phyloP scores from a whole-genome alignment of 192 early-diverging fungal species.

The Powellomyces hirtus region DNA sequence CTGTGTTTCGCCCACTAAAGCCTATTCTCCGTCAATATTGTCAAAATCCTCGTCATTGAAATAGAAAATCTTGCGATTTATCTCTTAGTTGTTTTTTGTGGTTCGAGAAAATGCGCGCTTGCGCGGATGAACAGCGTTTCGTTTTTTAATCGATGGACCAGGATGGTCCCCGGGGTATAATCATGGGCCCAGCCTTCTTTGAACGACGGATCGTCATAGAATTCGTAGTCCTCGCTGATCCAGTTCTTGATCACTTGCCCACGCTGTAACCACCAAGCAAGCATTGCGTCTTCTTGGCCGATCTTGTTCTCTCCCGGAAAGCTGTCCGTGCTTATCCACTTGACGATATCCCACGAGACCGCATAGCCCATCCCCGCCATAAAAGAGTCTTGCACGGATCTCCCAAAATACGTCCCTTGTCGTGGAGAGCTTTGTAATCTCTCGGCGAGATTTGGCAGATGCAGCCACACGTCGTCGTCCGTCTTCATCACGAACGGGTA shows the following conservation, averaged over 20 bases:
- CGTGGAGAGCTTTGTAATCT: conserved; percentile 1
- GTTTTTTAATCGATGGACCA: conserved; percentile 27
- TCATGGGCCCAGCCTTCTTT: conserved; percentile 21
- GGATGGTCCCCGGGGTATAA: conserved; percentile 25
- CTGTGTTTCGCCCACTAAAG: too few species aligned
- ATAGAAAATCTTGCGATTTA: too few species aligned
- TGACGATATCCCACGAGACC: conserved; percentile 32
- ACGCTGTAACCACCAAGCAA: conserved; percentile 16
- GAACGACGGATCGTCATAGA: conserved; percentile 23
- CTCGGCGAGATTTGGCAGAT: conserved; percentile 30
- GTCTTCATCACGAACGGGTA: conserved; percentile 37
- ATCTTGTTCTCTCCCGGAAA: conserved; percentile 8
- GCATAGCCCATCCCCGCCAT: conserved; percentile 36
- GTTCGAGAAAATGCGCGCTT: conserved; percentile 17
- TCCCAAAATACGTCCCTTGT: conserved; percentile 25
- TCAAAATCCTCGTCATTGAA: too few species aligned
- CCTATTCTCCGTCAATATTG: too few species aligned
- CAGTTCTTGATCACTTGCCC: conserved; percentile 15
- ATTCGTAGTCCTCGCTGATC: conserved; percentile 17
- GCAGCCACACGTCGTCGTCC: conserved; percentile 34
- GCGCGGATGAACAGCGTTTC: conserved; percentile 17
- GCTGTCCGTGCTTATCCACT: conserved; percentile 14
- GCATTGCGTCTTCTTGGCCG: conserved; percentile 27
- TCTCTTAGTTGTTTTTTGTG: too few species aligned
- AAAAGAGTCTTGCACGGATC: conserved; percentile 19